Evolutionary conservation across 2,329 filamentous ascomycete genomes (phyloP).

Genomic region (Leptographium lundbergii): DNA sequence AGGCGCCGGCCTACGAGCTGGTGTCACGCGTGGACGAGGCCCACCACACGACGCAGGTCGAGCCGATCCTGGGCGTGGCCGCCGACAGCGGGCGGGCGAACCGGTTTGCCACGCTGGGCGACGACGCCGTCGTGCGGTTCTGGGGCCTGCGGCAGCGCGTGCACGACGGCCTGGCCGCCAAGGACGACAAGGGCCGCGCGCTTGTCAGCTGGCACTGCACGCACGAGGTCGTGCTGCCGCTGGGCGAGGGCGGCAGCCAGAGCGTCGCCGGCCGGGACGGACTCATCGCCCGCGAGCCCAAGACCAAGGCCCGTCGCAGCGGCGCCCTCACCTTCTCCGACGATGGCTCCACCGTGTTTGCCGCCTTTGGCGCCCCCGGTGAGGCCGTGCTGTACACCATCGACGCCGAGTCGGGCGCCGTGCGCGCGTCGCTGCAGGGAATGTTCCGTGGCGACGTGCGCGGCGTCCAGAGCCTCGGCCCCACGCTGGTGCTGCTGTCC

Average conservation of each 20-base stretch:
- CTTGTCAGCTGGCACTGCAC: slow-evolving; percentile 66
- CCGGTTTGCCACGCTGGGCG: slow-evolving; percentile 75
- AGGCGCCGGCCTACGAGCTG: slow-evolving; percentile 49
- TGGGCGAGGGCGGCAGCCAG: slow-evolving; percentile 19
- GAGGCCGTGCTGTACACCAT: slow-evolving; percentile 61
- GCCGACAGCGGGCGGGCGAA: slow-evolving; percentile 50
- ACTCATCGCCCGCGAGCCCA: slow-evolving; percentile 13
- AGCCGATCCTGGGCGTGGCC: slow-evolving; percentile 58
- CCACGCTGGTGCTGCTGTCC: slow-evolving; percentile 64
- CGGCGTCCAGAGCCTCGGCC: slow-evolving; percentile 58
- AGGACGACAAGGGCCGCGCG: slow-evolving; percentile 39
- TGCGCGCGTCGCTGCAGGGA: slow-evolving; percentile 55
- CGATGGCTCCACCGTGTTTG: slow-evolving; percentile 73
- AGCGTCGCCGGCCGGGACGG: slow-evolving; percentile 9
- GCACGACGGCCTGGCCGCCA: slow-evolving; percentile 53
- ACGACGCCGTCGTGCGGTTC: slow-evolving; percentile 63
- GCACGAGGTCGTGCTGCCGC: slow-evolving; percentile 35
- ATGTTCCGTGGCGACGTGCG: slow-evolving; percentile 54
- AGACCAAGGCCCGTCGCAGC: slow-evolving; percentile 20
- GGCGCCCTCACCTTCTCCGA: slow-evolving; percentile 68
- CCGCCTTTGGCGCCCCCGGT: slow-evolving; percentile 41
- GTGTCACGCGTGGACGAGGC: slow-evolving; percentile 75
- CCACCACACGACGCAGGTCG: slow-evolving; percentile 46
- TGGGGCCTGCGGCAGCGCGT: slow-evolving; percentile 67
- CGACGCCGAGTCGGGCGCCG: slow-evolving; percentile 53